These are phyloP conservation scores for Boletales sp. DNA, from an alignment of 768 basidiomycete species.

Conservation along the genomic window DNA sequence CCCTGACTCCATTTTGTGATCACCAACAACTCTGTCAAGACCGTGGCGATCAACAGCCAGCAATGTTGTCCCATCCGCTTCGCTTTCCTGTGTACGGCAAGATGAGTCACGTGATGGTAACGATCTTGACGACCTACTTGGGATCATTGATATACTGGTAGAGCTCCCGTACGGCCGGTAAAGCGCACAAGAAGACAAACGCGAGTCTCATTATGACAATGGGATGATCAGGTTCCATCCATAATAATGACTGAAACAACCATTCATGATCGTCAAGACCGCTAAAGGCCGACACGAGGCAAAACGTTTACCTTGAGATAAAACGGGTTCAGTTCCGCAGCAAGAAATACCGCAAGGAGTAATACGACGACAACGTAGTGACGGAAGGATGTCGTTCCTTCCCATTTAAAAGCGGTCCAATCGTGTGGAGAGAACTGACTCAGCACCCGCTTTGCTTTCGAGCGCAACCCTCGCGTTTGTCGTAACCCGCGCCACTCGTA, in stretches of 20 bases:
- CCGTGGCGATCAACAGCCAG: slow-evolving; percentile 85
- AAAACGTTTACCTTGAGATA: slow-evolving; percentile 67
- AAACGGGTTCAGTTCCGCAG: slow-evolving; percentile 84
- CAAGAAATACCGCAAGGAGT: slow-evolving; percentile 73
- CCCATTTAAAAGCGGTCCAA: slow-evolving; percentile 88
- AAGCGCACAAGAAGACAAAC: slow-evolving; percentile 79
- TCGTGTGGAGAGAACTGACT: slow-evolving; percentile 86
- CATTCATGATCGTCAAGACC: slow-evolving; percentile 33
- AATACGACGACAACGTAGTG: slow-evolving; percentile 75
- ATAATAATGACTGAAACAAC: slow-evolving; percentile 45
- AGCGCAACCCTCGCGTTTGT: slow-evolving; percentile 72
- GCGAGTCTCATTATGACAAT: slow-evolving; percentile 70
- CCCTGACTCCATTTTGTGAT: slow-evolving; percentile 82
- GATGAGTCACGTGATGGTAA: not conserved
- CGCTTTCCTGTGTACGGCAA: slow-evolving; percentile 51
- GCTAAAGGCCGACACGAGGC: slow-evolving; percentile 13
- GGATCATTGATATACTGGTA: slow-evolving; percentile 83
- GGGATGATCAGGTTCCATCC: slow-evolving; percentile 91
- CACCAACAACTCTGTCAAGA: slow-evolving; percentile 74
- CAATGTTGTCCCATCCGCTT: slow-evolving; percentile 88
- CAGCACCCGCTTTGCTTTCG: slow-evolving; percentile 75
- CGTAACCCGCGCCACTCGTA: slow-evolving; percentile 84
- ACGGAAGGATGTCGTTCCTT: slow-evolving; percentile 67
- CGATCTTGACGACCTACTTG: slow-evolving; percentile 47
- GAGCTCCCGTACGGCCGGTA: slow-evolving; percentile 81